Evolutionary conservation across 2,329 filamentous ascomycete genomes (phyloP).

Genomic region (Penicillium vulpinum): DNA sequence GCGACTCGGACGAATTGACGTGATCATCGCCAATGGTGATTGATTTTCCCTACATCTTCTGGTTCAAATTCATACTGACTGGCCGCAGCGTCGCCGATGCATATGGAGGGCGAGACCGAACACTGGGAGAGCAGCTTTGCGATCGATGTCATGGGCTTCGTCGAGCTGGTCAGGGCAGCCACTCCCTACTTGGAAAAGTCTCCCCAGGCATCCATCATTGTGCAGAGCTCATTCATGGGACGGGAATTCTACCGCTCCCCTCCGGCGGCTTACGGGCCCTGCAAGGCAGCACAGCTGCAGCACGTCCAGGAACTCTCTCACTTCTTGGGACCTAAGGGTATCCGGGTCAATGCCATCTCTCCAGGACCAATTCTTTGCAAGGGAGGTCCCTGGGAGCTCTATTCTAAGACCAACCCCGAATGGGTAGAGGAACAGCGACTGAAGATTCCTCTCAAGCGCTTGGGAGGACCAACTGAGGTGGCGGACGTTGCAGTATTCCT

Average conservation of each 20-base stretch:
- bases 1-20: neutral
- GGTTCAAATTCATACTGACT: neutral
- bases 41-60: neutral
- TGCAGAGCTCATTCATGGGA: slow-evolving; percentile 37
- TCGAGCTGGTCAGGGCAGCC: neutral
- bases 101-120: neutral
- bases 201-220: neutral
- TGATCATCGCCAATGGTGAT: neutral
- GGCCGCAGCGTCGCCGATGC: neutral
- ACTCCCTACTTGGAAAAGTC: neutral
- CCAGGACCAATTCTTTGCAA: neutral
- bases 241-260: slow-evolving; percentile 24
- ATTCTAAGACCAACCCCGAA: neutral
- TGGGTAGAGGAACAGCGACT: neutral
- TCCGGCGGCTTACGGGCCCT: slow-evolving; percentile 23
- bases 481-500: neutral
- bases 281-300: slow-evolving; percentile 25
- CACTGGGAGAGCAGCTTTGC: neutral
- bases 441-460: neutral
- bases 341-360: neutral
- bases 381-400: neutral
- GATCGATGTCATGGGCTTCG: neutral
- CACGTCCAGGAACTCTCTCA: slow-evolving; percentile 23
- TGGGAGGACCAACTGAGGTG: neutral
- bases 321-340: neutral